These are phyloP conservation scores for Metschnikowia proteae DNA, from an alignment of 805 yeast species.

Conservation along the genomic window DNA sequence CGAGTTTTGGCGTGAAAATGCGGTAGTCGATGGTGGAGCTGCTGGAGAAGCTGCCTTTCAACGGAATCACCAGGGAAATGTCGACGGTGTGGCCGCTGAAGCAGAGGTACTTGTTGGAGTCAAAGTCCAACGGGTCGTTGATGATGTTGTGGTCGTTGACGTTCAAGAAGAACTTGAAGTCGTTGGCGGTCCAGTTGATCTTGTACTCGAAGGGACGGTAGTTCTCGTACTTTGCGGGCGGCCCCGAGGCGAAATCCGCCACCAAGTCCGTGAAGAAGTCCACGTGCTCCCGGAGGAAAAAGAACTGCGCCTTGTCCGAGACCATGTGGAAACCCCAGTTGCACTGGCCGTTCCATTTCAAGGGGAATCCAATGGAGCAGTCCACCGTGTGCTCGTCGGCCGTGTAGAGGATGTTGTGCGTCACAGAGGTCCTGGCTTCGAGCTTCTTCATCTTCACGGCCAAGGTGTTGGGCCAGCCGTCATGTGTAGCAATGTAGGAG, in stretches of 20 bases:
- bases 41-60: conserved; percentile 49
- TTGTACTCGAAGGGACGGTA: conserved; percentile 70
- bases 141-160: conserved; percentile 86
- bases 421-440: conserved; percentile 77
- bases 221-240: conserved; percentile 64
- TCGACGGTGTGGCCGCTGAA: conserved; percentile 60
- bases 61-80: conserved; percentile 53
- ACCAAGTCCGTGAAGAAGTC: conserved; percentile 67
- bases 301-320: conserved; percentile 54
- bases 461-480: conserved; percentile 52
- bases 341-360: conserved; percentile 78
- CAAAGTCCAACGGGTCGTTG: conserved; percentile 81
- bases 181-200: conserved; percentile 54
- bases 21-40: conserved; percentile 50
- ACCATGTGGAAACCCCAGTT: conserved; percentile 59
- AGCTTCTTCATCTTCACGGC: conserved; percentile 46
- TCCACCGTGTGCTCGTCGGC: conserved; percentile 55
- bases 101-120: conserved; percentile 72
- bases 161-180: conserved; percentile 65
- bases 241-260: conserved; percentile 74
- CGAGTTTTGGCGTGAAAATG: conserved; percentile 54
- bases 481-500: conserved; percentile 53
- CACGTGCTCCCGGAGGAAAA: conserved; percentile 77
- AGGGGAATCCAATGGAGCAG: conserved; percentile 64
- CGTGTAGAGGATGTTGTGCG: conserved; percentile 73